Evolutionary conservation across 805 yeast genomes (phyloP).

Genomic region (Candida sakaeoensis): DNA sequence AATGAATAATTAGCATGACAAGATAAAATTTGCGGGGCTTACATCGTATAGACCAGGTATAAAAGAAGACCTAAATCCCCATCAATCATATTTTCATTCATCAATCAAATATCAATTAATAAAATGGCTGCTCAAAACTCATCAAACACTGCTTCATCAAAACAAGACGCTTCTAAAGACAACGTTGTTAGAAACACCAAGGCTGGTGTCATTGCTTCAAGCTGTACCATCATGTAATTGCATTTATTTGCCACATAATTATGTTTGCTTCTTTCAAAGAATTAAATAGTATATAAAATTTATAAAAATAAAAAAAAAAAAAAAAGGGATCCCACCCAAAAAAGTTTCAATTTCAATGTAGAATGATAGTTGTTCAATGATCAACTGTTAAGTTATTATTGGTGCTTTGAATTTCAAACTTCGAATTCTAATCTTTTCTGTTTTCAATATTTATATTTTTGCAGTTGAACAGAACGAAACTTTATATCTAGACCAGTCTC

Average conservation of each 20-base stretch:
- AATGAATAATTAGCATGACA: too few species aligned
- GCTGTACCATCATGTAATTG: neutral
- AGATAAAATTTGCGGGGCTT: neutral
- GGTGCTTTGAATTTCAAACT: too few species aligned
- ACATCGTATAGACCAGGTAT: neutral
- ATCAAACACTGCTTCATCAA: neutral
- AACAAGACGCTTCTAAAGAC: neutral
- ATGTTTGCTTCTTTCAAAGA: neutral
- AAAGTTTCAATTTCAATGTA: too few species aligned
- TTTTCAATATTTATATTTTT: too few species aligned
- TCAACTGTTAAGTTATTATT: too few species aligned
- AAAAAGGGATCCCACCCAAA: neutral
- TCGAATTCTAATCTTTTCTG: too few species aligned
- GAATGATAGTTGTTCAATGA: too few species aligned
- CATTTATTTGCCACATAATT: neutral
- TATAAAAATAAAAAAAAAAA: too few species aligned
- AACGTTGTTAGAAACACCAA: neutral
- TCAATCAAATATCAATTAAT: neutral
- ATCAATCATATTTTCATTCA: neutral
- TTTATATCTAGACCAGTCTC: too few species aligned
- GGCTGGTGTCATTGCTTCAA: neutral
- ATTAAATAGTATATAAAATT: neutral
- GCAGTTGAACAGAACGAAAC: too few species aligned
- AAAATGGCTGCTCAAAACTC: slow-evolving; percentile 5
- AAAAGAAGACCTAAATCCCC: neutral